phyloP scores from a whole-genome alignment of 2,329 filamentous ascomycete species.

The Fusarium proliferatum region DNA sequence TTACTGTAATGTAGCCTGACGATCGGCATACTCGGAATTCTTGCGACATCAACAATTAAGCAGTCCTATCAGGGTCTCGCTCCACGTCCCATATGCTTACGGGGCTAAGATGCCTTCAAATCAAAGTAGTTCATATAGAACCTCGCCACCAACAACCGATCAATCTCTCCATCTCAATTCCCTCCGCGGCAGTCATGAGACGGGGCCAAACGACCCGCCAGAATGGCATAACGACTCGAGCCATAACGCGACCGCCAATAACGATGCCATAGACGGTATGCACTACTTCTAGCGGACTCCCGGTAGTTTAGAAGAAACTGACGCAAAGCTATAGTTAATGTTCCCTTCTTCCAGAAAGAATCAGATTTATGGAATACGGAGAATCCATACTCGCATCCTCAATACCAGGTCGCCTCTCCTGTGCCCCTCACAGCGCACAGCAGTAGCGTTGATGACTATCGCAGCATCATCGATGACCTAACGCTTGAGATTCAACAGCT shows the following conservation, averaged over 20 bases:
- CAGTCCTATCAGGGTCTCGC: background rate
- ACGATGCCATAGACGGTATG: background rate
- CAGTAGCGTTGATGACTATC: no score
- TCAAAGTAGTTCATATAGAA: background rate
- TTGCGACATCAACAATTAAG: background rate
- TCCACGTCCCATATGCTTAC: background rate
- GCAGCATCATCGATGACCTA: no score
- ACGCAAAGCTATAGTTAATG: conserved; percentile 54
- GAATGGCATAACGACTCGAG: background rate
- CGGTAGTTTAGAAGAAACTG: background rate
- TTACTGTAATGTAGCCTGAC: background rate
- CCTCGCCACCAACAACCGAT: background rate
- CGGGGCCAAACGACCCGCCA: background rate
- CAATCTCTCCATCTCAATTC: background rate
- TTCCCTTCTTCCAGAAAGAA: conserved; percentile 65
- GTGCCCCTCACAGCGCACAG: conserved; percentile 45
- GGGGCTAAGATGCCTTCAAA: background rate
- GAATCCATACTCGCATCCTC: conserved; percentile 35
- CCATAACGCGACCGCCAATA: background rate
- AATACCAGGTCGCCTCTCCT: conserved; percentile 39
- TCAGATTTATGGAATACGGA: conserved; percentile 64
- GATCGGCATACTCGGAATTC: background rate
- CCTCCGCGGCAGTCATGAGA: background rate
- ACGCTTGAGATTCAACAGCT: no score
- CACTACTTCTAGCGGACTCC: background rate